Percentiles rank a stretch among this genome's conserved stretches.
Conservation (phyloP, 495 filamentous ascomycete genomes). For the Neurospora hispaniola region DNA sequence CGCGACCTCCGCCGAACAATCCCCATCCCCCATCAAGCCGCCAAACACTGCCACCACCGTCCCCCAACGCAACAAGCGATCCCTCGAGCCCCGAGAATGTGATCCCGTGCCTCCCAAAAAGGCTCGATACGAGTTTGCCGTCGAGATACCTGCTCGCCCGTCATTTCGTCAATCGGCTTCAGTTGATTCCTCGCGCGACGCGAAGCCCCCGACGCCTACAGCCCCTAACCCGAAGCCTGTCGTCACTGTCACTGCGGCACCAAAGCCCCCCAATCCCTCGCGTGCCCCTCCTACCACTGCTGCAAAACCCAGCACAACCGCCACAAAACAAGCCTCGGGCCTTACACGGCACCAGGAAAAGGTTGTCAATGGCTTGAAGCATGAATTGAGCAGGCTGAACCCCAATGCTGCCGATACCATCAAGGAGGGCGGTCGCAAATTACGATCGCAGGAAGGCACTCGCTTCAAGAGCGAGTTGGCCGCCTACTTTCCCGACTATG, state of each 20-base stretch:
- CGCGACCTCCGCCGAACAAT: neutral
- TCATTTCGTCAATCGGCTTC: slow-evolving; percentile 17
- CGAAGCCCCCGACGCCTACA: slow-evolving; percentile 12
- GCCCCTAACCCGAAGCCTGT: slow-evolving; percentile 20
- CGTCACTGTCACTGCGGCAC: slow-evolving; percentile 19
- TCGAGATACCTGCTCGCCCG: slow-evolving; percentile 29
- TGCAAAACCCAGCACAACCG: slow-evolving; percentile 1
- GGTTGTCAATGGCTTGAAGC: slow-evolving; percentile 41
- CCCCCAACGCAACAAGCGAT: slow-evolving; percentile 16
- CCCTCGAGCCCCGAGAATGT: slow-evolving; percentile 11
- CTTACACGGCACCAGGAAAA: slow-evolving; percentile 37
- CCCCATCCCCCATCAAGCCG: slow-evolving; percentile 2
- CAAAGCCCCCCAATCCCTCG: slow-evolving; percentile 18
- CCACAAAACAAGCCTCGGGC: slow-evolving; percentile 11
- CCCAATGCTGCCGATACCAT: slow-evolving; percentile 29
- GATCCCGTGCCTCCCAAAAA: slow-evolving; percentile 12
- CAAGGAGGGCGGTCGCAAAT: slow-evolving; percentile 39
- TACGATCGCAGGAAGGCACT: slow-evolving; percentile 43
- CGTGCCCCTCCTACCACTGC: slow-evolving; percentile 4
- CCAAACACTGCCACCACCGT: neutral
- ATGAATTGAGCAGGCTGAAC: slow-evolving; percentile 39
- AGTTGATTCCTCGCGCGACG: slow-evolving; percentile 17
- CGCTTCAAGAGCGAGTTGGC: slow-evolving; percentile 81
- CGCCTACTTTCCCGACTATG: slow-evolving; percentile 81
- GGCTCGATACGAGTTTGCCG: slow-evolving; percentile 20